Evolutionary conservation across 176 grass and related monocot genomes (phyloP).

Genomic region (Phyllostachys edulis): DNA sequence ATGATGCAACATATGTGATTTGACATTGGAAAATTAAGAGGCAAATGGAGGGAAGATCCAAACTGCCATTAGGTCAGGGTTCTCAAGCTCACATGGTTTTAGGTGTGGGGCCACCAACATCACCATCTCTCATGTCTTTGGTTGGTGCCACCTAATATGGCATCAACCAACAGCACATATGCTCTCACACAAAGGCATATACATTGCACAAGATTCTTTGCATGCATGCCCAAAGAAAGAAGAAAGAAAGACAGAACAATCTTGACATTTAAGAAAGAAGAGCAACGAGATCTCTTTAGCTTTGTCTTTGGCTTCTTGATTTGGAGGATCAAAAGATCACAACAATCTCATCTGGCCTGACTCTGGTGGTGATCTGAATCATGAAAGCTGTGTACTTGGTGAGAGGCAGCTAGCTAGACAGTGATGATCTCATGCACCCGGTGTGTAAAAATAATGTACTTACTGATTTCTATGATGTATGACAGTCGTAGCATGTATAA

Average conservation of each 20-base stretch:
- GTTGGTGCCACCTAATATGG: constrained; percentile 38
- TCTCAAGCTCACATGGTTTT: constrained; percentile 32
- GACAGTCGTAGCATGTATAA: neutral
- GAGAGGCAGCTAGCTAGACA: neutral
- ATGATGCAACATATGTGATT: neutral
- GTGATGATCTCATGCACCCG: neutral
- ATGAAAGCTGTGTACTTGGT: neutral
- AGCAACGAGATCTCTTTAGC: constrained; percentile 3
- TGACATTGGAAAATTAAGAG: neutral
- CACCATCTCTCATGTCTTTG: constrained; percentile 5
- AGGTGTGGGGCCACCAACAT: neutral
- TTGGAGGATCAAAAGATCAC: neutral
- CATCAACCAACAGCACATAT: neutral
- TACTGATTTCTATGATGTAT: neutral
- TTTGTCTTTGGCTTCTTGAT: constrained; percentile 21
- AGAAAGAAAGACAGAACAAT: neutral
- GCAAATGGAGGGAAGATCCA: neutral
- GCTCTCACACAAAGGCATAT: neutral
- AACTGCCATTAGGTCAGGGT: constrained; percentile 11
- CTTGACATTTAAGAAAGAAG: constrained; percentile 31
- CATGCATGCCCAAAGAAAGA: neutral
- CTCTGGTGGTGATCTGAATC: neutral
- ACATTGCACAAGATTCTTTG: neutral
- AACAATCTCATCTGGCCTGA: neutral
- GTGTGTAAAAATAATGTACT: neutral